Percentiles rank a stretch among this genome's conserved stretches.
Conservation (phyloP, 805 yeast genomes). For the Tetrapisispora pingtungensis region DNA sequence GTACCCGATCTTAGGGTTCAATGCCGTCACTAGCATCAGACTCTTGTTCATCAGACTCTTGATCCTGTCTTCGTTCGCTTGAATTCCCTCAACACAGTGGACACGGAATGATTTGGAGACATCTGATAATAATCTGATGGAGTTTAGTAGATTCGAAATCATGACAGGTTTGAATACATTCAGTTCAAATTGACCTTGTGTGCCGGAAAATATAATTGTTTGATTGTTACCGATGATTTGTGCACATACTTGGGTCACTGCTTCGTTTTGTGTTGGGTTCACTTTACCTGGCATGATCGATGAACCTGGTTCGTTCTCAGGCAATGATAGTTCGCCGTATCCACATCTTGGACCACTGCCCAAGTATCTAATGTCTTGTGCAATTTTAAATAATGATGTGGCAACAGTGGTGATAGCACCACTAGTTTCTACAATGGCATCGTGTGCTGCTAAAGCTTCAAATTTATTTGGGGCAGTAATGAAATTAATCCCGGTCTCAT, state of each 20-base stretch:
- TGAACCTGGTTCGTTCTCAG: slow-evolving; percentile 98
- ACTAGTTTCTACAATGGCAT: slow-evolving; percentile 93
- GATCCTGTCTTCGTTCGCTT: slow-evolving; percentile 82
- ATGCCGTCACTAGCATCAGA: slow-evolving; percentile 94
- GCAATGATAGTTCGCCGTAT: slow-evolving; percentile 88
- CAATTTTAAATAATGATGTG: slow-evolving; percentile 86
- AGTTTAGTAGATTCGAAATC: slow-evolving; percentile 81
- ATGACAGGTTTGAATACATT: slow-evolving; percentile 96
- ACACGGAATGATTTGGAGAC: slow-evolving; percentile 82
- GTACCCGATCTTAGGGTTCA: slow-evolving; percentile 98
- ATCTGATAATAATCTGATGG: slow-evolving; percentile 82
- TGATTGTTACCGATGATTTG: slow-evolving; percentile 97
- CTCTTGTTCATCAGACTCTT: slow-evolving; percentile 84
- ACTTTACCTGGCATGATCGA: slow-evolving; percentile 99
- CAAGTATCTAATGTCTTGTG: slow-evolving; percentile 94
- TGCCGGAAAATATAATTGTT: slow-evolving; percentile 93
- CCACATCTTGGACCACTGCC: slow-evolving; percentile 99
- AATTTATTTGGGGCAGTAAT: slow-evolving; percentile 96
- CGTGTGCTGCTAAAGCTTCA: slow-evolving; percentile 98
- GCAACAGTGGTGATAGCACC: slow-evolving; percentile 97
- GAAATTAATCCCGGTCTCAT: slow-evolving; percentile 81
- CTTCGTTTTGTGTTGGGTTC: slow-evolving; percentile 98
- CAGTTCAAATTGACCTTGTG: slow-evolving; percentile 96
- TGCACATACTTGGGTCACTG: slow-evolving; percentile 93
- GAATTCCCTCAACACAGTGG: slow-evolving; percentile 91